Percentiles rank a stretch among this genome's conserved stretches.
Conservation (phyloP, 441 rosid species). For the Caryocar brasiliense region DNA sequence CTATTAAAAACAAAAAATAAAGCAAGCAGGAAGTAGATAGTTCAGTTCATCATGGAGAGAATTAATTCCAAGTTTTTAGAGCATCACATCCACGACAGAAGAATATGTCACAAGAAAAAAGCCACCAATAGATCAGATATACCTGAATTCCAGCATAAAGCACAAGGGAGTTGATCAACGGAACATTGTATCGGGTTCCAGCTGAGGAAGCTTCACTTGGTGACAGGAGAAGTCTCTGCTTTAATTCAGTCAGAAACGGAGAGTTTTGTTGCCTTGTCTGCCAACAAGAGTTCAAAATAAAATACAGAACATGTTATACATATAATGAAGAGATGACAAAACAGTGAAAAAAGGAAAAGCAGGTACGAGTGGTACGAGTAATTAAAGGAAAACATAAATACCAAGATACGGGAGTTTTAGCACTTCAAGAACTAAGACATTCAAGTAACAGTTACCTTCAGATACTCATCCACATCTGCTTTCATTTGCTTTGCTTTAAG, state of each 20-base stretch:
- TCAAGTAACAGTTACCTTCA: conserved; percentile 37
- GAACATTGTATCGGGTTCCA: conserved; percentile 87
- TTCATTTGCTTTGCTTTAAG: conserved; percentile 81
- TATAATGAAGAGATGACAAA: neutral
- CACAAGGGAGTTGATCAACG: conserved; percentile 90
- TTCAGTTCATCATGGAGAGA: too few relatives aligned
- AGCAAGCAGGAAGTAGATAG: too few relatives aligned
- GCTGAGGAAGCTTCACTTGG: conserved; percentile 68
- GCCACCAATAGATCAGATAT: neutral
- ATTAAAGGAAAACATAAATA: too few relatives aligned
- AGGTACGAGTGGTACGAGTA: too few relatives aligned
- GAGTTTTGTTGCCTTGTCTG: conserved; percentile 79
- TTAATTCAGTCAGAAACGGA: conserved; percentile 60
- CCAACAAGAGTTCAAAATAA: conserved; percentile 6
- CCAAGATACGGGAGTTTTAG: too few relatives aligned
- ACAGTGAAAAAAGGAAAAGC: too few relatives aligned
- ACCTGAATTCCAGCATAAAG: conserved; percentile 99
- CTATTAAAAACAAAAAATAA: too few relatives aligned
- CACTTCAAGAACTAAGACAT: too few relatives aligned
- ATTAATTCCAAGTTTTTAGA: too few relatives aligned
- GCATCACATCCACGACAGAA: too few relatives aligned
- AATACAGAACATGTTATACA: neutral
- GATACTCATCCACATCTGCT: conserved; percentile 91
- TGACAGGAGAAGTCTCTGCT: conserved; percentile 71
- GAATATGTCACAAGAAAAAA: neutral